Evolutionary conservation across 2,329 filamentous ascomycete genomes (phyloP).

Genomic region (Cladosporium sp.): DNA sequence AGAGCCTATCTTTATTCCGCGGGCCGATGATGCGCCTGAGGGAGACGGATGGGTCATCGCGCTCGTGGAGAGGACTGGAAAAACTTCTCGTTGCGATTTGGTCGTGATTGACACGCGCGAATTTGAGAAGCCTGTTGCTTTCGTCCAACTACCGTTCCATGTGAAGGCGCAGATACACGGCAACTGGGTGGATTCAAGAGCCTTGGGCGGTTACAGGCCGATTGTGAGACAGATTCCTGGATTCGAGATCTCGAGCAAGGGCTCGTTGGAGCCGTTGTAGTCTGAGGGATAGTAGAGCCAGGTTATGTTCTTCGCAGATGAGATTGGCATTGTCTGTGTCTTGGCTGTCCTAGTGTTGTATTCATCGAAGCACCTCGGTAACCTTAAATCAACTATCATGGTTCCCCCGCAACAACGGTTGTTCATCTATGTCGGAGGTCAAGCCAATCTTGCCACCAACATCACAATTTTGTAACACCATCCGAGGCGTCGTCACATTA

Average conservation of each 20-base stretch:
- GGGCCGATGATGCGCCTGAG: constrained; percentile 42
- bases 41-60: constrained; percentile 55
- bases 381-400: background rate
- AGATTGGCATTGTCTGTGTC: background rate
- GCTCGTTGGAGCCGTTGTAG: background rate
- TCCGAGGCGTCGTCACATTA: background rate
- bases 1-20: constrained; percentile 56
- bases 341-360: background rate
- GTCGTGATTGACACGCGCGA: constrained; percentile 45
- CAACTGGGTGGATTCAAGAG: constrained; percentile 18
- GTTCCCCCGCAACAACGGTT: background rate
- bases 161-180: constrained; percentile 15
- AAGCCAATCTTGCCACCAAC: background rate
- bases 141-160: constrained; percentile 42
- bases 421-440: background rate
- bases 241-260: background rate
- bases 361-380: background rate
- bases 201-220: background rate
- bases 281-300: background rate
- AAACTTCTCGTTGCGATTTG: constrained; percentile 34
- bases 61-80: constrained; percentile 40
- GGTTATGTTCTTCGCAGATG: background rate
- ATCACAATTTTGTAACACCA: background rate
- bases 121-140: constrained; percentile 41
- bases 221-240: background rate